Evolutionary conservation across 2,329 filamentous ascomycete species (phyloP), one percentile per base, ranked within the genome.

Genomic region (Cladosporium sp.): DNA sequence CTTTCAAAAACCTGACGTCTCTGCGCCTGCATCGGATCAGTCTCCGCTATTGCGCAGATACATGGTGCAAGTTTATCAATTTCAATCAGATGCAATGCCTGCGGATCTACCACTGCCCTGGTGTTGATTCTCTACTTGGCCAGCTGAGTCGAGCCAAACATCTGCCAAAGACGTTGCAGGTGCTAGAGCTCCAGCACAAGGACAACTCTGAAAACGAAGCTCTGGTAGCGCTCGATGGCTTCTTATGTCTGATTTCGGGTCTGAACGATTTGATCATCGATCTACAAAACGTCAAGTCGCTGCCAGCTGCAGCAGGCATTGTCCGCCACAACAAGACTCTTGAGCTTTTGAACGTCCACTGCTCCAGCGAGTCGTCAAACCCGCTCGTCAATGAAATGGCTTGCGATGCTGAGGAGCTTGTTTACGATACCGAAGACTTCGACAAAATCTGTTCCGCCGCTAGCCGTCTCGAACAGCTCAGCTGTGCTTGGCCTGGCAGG

Each of bases 161-260:
- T 53, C 61, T 77, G 9, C 74, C 74, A 1, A 68, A 68, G 39
- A 68, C 68, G 48, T 65, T 77, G 4, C 71, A 73, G 51, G 69
- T 67, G 0, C 54, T 77, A 5, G 71, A 75, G 39, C 62, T 76
- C 49, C 74, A 75, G 58, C 72, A 76, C 54, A 68, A 71, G 24
- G 74, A 76, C 44, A 76, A 76, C 50, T 39, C 59, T 2, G 74
- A 77, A 50, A 71, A 73, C 29, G 73, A 77, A 45, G 69, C 69
- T 5, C 56, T 77, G 22, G 61, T 67, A 2, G 74, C 74, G 1
- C 61, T 77, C 18, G 73, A 77, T 34, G 73, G 70, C 27, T 74
- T 77, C 56, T 54, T 77, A 22, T 73, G 70, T 40, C 62, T 76
- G 4, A 70, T 76, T 0, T 68, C 70, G 11, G 73, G 74, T 2